A percentile compares a stretch with the other conserved stretches of the same genome.
These are phyloP conservation scores for Gilbertella persicaria DNA, from an alignment of 371 early-diverging fungal species.

Conservation along the genomic window DNA sequence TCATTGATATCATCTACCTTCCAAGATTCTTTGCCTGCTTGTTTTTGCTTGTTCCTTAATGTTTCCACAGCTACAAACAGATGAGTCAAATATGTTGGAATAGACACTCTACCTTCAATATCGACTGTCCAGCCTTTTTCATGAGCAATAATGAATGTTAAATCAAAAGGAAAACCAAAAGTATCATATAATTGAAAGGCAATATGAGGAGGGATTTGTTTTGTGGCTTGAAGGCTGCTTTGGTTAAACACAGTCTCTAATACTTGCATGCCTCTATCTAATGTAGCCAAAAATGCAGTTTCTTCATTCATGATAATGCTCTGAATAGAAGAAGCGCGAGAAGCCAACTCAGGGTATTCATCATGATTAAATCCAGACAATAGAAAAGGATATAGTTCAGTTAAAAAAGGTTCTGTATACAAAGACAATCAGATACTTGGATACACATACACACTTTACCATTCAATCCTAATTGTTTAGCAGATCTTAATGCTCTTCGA, in stretches of 20 bases:
- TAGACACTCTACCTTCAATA: conserved; percentile 36
- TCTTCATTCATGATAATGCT: conserved; percentile 71
- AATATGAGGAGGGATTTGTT: conserved; percentile 49
- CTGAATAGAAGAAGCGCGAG: conserved; percentile 53
- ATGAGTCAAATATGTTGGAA: not conserved
- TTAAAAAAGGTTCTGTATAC: conserved; percentile 56
- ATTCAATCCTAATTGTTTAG: conserved; percentile 64
- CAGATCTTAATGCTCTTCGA: conserved; percentile 73
- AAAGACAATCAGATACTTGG: not conserved
- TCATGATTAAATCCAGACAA: conserved; percentile 52
- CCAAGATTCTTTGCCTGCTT: conserved; percentile 62
- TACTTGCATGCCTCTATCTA: conserved; percentile 64
- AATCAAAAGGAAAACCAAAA: conserved; percentile 78
- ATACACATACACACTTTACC: conserved; percentile 30
- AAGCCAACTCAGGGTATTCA: conserved; percentile 61
- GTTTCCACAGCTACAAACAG: conserved; percentile 54
- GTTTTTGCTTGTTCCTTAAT: conserved; percentile 54
- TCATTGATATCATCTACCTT: conserved; percentile 35
- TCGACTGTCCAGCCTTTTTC: conserved; percentile 76
- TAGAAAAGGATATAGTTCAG: conserved; percentile 63
- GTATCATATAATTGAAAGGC: conserved; percentile 77
- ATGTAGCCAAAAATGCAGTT: conserved; percentile 59
- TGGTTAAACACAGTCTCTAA: conserved; percentile 61
- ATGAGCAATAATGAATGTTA: conserved; percentile 68
- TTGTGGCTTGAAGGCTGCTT: conserved; percentile 34